Base-by-base conservation (phyloP, 2,329 filamentous ascomycete genomes). In the Leptographium radiaticola region DNA sequence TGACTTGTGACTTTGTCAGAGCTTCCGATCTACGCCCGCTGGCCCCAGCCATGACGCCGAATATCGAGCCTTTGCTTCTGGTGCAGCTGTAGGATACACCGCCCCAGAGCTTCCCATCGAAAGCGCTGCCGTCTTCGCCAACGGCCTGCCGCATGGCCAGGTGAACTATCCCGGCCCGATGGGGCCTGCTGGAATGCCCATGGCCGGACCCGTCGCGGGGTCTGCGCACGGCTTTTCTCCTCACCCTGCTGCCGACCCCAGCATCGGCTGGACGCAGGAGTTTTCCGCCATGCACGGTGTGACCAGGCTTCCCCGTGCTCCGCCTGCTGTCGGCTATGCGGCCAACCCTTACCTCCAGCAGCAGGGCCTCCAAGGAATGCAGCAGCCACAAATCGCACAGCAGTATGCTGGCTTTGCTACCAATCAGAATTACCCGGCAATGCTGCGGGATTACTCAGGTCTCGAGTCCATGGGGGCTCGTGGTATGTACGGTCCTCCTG, bases 11-110 rank as follows among this genome's bases (percentile, higher is more conserved):
- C 51, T 20, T 1, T n/a, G 25, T 48, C 36, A 40, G 40, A 45
- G 49, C 34, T 62, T 62, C 48, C 59, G 59, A 16, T 61, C 59
- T 1, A 36, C 46, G 2, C 49, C 48, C 15, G 31, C 43, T 31
- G 51, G 49, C 4, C 46, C 48, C 9, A 51, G 45, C 33, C 51
- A 46, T 30, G 57, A 58, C 25, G 55, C 54, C 39, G 59, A 58
- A 2, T 54, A 57, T 39, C 56, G 52, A 4, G 54, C 53, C 12
- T 62, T 62, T 42, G 40, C 48, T 16, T 50, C 50, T 8, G 52
- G 47, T 9, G 11, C 33, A 10, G 8, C 43, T 33, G 20, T 43
- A 51, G 49, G 46, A 45, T 8, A 31, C 15, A 31, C 9, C 6
- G 43, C 5, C 4, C 51, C 51, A 12, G 53, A 53, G 9, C 34